Base-by-base conservation (phyloP, 2,329 filamentous ascomycete species). In the Paramyrothecium roridum region DNA sequence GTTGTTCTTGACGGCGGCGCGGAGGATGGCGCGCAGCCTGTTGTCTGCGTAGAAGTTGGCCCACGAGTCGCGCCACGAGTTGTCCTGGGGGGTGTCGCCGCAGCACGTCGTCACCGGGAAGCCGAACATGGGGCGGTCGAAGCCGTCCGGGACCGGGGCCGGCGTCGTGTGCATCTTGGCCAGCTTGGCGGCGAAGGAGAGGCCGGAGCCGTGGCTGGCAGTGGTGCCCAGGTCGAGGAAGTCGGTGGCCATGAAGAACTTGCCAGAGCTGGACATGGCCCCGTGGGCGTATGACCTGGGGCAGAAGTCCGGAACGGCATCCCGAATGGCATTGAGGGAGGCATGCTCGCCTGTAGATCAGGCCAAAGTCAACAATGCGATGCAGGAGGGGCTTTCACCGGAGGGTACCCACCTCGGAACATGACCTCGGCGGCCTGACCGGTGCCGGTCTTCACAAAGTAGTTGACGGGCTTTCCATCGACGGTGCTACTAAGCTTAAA, bases 101-200 rank as follows among this genome's bases (percentile, higher is more conserved):
- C 93, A 97, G 72, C 90, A 96, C 0, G 93, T 97, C 1, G 88
- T 76, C 1, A 88, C 87, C 0, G 90, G 89, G 66, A 97, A 97
- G 2, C 93, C 93, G 62, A 93, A 97, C 72, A 86, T 77, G 3
- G 85, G 84, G 40, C 67, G 77, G 1, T 80, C 72, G 59, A 82
- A 78, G 20, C 83, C 84, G 12, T 81, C 70, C 1, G 87, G 86
- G 0, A 78, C 70, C 0, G 90, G 89, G 0, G 89, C 90, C 0
- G 88, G 84, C 1, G 86, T 91, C 2, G 83, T 87, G 70, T 97
- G 93, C 48, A 97, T 75, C 65, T 81, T 85, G 1, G 89, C 91
- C 8, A 97, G 78, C 69, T 96, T 93, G 58, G 82, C 73, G 0
- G 91, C 91, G 2, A 97, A 77, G 1, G 83, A 85, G 54, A 76